Conservation (phyloP, 306 rosid species). For the Sicyos baderoa region DNA sequence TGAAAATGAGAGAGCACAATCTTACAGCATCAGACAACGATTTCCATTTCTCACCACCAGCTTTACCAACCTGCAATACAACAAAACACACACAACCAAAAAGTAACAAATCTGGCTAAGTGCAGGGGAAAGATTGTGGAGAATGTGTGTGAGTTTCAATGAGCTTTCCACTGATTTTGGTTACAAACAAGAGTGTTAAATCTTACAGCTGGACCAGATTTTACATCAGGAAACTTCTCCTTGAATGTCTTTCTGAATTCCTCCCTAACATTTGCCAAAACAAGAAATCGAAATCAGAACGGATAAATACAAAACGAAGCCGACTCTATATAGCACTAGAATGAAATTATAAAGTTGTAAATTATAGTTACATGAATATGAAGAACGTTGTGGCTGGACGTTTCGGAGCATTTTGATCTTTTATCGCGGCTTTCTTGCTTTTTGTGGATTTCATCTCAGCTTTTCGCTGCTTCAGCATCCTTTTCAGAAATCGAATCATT, state of each 20-base stretch:
- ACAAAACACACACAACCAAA: not conserved
- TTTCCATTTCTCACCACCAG: slow-evolving; percentile 29
- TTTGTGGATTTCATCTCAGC: slow-evolving; percentile 22
- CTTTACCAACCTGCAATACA: slow-evolving; percentile 24
- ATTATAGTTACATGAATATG: slow-evolving; percentile 26
- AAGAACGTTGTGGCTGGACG: slow-evolving; percentile 32
- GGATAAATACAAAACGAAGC: not conserved
- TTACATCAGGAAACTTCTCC: slow-evolving; percentile 27
- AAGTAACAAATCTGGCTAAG: not conserved
- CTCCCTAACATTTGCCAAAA: slow-evolving; percentile 27
- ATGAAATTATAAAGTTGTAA: not conserved
- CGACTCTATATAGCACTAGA: not conserved
- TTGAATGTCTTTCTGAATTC: slow-evolving; percentile 32
- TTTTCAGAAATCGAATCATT: not conserved
- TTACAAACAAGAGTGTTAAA: not conserved
- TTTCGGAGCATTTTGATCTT: slow-evolving; percentile 33
- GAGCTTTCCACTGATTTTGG: slow-evolving; percentile 56
- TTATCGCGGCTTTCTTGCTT: slow-evolving; percentile 24
- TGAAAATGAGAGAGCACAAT: not conserved
- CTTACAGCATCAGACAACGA: slow-evolving; percentile 24
- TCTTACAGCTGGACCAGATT: slow-evolving; percentile 32
- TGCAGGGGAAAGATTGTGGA: slow-evolving; percentile 82
- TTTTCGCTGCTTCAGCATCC: slow-evolving; percentile 28
- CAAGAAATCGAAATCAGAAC: not conserved
- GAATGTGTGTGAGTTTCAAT: slow-evolving; percentile 75